These are phyloP conservation scores for Colletotrichum orbiculare DNA, from an alignment of 2,329 filamentous ascomycete genomes.

Conservation along the genomic window DNA sequence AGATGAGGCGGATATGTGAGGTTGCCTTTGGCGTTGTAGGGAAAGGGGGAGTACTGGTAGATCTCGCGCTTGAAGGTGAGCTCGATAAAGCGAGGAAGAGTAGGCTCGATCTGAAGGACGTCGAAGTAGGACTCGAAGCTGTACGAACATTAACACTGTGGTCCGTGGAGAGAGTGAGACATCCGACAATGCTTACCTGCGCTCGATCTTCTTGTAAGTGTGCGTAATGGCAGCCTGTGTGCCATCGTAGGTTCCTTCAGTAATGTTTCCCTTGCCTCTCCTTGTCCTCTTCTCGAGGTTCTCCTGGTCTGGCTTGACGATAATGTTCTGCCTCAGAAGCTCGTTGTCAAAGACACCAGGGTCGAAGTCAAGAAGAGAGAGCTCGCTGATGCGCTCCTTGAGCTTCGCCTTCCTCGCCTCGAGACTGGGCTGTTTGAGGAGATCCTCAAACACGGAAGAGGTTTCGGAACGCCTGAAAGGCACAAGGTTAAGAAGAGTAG, in stretches of 20 bases:
- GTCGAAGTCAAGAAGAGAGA: slow-evolving; percentile 46
- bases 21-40: slow-evolving; percentile 42
- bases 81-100: slow-evolving; percentile 44
- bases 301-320: slow-evolving; percentile 40
- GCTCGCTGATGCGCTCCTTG: slow-evolving; percentile 40
- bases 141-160: background rate
- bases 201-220: slow-evolving; percentile 48
- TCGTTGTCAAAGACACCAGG: slow-evolving; percentile 48
- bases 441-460: slow-evolving; percentile 19
- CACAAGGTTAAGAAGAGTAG: slow-evolving; percentile 7
- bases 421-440: slow-evolving; percentile 44
- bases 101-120: slow-evolving; percentile 47
- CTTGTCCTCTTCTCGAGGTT: slow-evolving; percentile 39
- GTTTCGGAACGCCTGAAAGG: background rate
- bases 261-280: slow-evolving; percentile 44
- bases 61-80: slow-evolving; percentile 45
- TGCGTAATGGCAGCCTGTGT: slow-evolving; percentile 49
- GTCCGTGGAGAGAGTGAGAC: background rate
- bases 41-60: slow-evolving; percentile 41
- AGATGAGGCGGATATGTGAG: slow-evolving; percentile 47
- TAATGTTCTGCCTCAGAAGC: slow-evolving; percentile 45
- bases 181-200: slow-evolving; percentile 41
- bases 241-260: slow-evolving; percentile 46
- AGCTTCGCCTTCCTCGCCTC: slow-evolving; percentile 43
- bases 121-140: slow-evolving; percentile 50